These are phyloP conservation scores for Tulasnella sp. DNA, from an alignment of 768 basidiomycete genomes.

Conservation along the genomic window DNA sequence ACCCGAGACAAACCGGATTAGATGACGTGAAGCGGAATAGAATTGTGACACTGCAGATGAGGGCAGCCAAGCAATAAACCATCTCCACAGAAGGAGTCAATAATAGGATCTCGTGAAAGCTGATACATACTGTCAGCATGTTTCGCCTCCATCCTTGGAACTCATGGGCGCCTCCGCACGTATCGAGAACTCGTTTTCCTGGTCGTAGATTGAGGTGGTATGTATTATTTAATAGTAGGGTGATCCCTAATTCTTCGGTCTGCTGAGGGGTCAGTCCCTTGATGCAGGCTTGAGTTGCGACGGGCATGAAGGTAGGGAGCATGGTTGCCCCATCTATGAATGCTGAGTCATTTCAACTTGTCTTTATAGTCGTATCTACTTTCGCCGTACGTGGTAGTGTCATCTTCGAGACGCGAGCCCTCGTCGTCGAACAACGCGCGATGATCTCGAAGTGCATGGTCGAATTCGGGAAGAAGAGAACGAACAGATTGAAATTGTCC, in stretches of 20 bases:
- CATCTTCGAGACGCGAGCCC: constrained; percentile 78
- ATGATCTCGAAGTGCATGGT: constrained; percentile 68
- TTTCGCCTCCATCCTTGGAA: constrained; percentile 86
- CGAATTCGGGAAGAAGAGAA: background rate
- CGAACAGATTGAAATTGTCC: background rate
- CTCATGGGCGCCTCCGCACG: constrained; percentile 74
- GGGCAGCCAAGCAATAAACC: background rate
- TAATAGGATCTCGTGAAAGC: background rate
- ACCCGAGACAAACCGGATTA: background rate
- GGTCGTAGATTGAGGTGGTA: constrained; percentile 85
- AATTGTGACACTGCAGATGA: background rate
- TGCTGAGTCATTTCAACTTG: constrained; percentile 7
- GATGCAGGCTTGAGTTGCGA: constrained; percentile 84
- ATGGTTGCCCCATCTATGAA: constrained; percentile 62
- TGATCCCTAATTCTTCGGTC: constrained; percentile 47
- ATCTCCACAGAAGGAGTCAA: background rate
- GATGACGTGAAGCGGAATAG: background rate
- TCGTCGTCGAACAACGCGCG: constrained; percentile 69
- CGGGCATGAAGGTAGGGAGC: constrained; percentile 89
- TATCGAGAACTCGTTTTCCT: constrained; percentile 57
- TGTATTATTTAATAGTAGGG: constrained; percentile 10
- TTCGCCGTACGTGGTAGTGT: constrained; percentile 53
- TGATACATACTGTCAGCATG: constrained; percentile 53
- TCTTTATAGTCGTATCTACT: background rate
- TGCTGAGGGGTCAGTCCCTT: constrained; percentile 84